Evolutionary conservation across 2,329 filamentous ascomycete species (phyloP).

Genomic region (Xylogone sp.): DNA sequence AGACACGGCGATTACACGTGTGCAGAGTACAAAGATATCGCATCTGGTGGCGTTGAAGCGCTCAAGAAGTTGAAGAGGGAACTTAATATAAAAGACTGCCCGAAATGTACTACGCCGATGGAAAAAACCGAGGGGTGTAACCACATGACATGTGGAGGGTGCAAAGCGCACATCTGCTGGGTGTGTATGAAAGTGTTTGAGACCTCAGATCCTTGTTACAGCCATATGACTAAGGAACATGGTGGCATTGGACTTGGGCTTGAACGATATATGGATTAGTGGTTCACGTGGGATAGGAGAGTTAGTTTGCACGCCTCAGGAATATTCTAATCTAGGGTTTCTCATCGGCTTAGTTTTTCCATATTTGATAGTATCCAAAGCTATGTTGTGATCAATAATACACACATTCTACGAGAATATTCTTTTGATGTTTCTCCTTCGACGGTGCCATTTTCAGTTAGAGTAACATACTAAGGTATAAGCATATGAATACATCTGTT

Average conservation of each 20-base stretch:
- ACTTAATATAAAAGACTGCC: too few species aligned
- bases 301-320: neutral
- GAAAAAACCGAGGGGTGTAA: constrained; percentile 19
- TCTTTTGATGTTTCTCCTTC: too few species aligned
- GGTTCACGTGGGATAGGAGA: neutral
- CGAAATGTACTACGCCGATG: constrained; percentile 20
- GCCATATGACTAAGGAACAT: constrained; percentile 17
- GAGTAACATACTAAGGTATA: too few species aligned
- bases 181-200: constrained; percentile 16
- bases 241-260: constrained; percentile 7
- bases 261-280: constrained; percentile 1
- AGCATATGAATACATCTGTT: too few species aligned
- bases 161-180: constrained; percentile 22
- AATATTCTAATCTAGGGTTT: too few species aligned
- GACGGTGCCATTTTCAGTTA: too few species aligned
- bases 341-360: too few species aligned
- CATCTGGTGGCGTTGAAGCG: constrained; percentile 4
- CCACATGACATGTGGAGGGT: constrained; percentile 15
- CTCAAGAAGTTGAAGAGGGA: constrained; percentile 1
- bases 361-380: too few species aligned
- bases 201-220: constrained; percentile 14
- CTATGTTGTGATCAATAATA: too few species aligned
- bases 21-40: constrained; percentile 5
- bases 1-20: constrained; percentile 5
- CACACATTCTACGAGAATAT: too few species aligned